Conservation (phyloP, 2,329 filamentous ascomycete genomes). For the Colletotrichum godetiae region DNA sequence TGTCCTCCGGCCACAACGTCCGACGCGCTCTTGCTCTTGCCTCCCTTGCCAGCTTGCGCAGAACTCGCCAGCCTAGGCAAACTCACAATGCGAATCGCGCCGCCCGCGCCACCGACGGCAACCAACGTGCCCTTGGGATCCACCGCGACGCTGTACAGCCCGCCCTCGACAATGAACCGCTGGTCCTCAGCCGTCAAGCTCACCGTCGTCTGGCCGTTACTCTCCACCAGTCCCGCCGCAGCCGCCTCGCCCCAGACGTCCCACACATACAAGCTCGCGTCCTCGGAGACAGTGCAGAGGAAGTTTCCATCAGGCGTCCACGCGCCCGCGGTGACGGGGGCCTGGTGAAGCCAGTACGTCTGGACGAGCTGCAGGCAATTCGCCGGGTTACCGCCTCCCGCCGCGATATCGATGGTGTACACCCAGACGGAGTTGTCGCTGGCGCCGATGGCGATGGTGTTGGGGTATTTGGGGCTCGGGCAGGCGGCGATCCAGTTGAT, state of each 20-base stretch:
- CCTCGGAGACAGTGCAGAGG: slow-evolving; percentile 89
- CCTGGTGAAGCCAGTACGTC: slow-evolving; percentile 92
- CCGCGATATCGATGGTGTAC: slow-evolving; percentile 80
- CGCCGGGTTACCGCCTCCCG: slow-evolving; percentile 63
- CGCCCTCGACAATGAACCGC: slow-evolving; percentile 91
- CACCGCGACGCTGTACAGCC: slow-evolving; percentile 87
- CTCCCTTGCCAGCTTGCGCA: slow-evolving; percentile 38
- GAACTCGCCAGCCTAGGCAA: slow-evolving; percentile 71
- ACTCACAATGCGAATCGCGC: slow-evolving; percentile 85
- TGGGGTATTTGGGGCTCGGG: slow-evolving; percentile 76
- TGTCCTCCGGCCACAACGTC: slow-evolving; percentile 58
- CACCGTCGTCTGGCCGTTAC: slow-evolving; percentile 75
- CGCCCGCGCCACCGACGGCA: slow-evolving; percentile 88
- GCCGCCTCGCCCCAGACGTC: slow-evolving; percentile 87
- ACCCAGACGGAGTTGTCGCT: slow-evolving; percentile 96
- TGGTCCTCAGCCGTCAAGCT: slow-evolving; percentile 84
- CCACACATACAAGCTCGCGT: slow-evolving; percentile 90
- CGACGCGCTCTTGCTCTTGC: slow-evolving; percentile 44
- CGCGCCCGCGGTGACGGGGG: slow-evolving; percentile 84
- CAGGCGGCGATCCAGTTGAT: slow-evolving; percentile 90
- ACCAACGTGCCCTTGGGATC: slow-evolving; percentile 83
- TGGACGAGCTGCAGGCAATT: slow-evolving; percentile 79
- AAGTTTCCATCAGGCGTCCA: slow-evolving; percentile 92
- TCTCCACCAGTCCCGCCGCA: slow-evolving; percentile 60
- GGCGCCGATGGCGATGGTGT: slow-evolving; percentile 88